Conservation (phyloP, 176 grass and related monocot genomes). For the Guadua angustifolia region DNA sequence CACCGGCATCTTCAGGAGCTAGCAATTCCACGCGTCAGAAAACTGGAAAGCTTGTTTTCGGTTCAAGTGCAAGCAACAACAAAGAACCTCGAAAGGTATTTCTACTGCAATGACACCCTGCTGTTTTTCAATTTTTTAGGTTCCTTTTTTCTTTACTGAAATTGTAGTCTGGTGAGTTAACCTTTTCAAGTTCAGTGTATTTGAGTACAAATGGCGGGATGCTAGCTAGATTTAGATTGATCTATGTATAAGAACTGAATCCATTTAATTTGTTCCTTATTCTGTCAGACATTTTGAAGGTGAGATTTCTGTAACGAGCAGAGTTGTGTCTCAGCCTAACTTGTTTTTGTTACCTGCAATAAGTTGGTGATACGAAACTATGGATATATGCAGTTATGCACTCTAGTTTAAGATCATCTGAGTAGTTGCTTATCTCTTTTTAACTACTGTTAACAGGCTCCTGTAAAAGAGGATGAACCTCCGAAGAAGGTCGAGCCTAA, state of each 20-base stretch:
- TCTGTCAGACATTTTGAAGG: not conserved
- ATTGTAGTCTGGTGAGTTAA: not conserved
- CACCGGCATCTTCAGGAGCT: constrained; percentile 40
- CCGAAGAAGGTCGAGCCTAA: constrained; percentile 69
- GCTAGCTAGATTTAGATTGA: not conserved
- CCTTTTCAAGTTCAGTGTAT: not conserved
- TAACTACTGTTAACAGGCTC: constrained; percentile 50
- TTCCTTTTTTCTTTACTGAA: not conserved
- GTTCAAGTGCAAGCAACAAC: constrained; percentile 59
- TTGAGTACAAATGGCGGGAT: not conserved
- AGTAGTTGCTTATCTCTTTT: constrained; percentile 8
- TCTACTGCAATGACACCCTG: not conserved
- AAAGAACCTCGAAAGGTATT: constrained; percentile 72
- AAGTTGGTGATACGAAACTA: not conserved
- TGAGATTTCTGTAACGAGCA: not conserved
- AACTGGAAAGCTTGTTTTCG: constrained; percentile 83
- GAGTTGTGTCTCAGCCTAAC: not conserved
- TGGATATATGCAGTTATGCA: not conserved
- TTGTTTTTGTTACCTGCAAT: not conserved
- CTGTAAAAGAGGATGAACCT: constrained; percentile 52
- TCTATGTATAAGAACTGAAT: not conserved
- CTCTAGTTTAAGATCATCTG: constrained; percentile 3
- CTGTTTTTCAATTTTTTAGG: not conserved
- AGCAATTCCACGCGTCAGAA: constrained; percentile 48
- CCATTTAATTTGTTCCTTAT: not conserved